A percentile compares a stretch with the other conserved stretches of the same genome.
Evolutionary conservation across 345 rosid genomes (phyloP).

Genomic region (Populus nigra): DNA sequence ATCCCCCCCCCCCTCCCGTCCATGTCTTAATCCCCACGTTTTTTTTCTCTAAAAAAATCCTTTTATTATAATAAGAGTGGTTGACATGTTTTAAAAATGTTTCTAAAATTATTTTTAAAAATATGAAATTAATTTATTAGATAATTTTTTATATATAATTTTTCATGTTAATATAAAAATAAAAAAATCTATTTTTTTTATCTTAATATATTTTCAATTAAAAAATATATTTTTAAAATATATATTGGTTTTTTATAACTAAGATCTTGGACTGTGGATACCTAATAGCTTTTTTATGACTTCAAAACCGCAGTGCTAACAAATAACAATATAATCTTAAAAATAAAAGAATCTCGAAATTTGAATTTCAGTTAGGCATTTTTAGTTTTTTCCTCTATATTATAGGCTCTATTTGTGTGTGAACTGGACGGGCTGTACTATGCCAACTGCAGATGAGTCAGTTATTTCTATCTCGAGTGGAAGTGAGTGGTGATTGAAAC

Average conservation of each 20-base stretch:
- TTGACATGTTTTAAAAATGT: too few relatives aligned
- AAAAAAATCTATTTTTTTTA: too few relatives aligned
- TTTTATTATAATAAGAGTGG: too few relatives aligned
- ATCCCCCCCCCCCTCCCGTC: not conserved
- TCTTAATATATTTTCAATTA: too few relatives aligned
- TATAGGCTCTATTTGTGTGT: not conserved
- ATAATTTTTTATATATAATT: too few relatives aligned
- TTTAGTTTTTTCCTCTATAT: not conserved
- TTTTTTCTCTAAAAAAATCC: not conserved
- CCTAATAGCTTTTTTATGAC: constrained; percentile 6
- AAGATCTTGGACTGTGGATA: too few relatives aligned
- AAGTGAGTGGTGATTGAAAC: not conserved
- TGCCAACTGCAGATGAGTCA: constrained; percentile 25
- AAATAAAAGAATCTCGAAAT: not conserved
- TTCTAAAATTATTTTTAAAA: too few relatives aligned
- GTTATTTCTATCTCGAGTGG: not conserved
- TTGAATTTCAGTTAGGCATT: not conserved
- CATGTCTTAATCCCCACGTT: constrained; percentile 7
- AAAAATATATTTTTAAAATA: too few relatives aligned
- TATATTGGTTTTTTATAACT: too few relatives aligned
- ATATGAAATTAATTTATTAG: too few relatives aligned
- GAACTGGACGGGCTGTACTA: constrained; percentile 22
- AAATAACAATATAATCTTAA: not conserved
- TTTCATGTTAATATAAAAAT: too few relatives aligned
- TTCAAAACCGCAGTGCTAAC: constrained; percentile 27